A percentile compares a stretch with the other conserved stretches of the same genome.
These are phyloP conservation scores for Podospora pseudoanserina DNA, from an alignment of 495 filamentous ascomycete genomes.

Conservation along the genomic window DNA sequence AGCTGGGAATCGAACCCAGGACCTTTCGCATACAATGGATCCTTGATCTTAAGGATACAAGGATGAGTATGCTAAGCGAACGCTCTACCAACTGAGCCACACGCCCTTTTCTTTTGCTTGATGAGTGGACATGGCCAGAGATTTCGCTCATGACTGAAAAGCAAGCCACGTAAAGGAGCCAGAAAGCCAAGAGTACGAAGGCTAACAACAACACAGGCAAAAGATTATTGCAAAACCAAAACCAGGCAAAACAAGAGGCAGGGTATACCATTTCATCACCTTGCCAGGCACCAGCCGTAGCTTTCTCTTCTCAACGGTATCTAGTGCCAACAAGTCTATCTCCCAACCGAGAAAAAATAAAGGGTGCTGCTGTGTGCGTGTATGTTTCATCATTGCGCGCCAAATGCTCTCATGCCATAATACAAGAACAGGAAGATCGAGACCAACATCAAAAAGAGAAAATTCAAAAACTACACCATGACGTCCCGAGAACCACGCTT, in stretches of 20 bases:
- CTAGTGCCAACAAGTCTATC: background rate
- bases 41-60: background rate
- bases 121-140: background rate
- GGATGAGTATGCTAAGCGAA: constrained; percentile 8
- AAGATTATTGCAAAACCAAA: background rate
- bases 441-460: background rate
- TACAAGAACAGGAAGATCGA: background rate
- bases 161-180: background rate
- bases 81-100: constrained; percentile 7
- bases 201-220: background rate
- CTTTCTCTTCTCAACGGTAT: background rate
- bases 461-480: background rate
- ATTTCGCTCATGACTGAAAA: background rate
- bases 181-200: no score
- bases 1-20: constrained; percentile 9
- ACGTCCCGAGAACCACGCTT: background rate
- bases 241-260: background rate
- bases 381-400: background rate
- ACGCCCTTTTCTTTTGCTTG: constrained; percentile 3
- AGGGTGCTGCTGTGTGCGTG: background rate
- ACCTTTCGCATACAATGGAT: constrained; percentile 8
- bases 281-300: background rate
- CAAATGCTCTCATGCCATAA: background rate
- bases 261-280: background rate
- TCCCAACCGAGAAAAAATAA: background rate